Percentiles rank a stretch among this genome's conserved stretches.
Evolutionary conservation across 805 yeast species (phyloP).

Genomic region (Pichia paraexigua): DNA sequence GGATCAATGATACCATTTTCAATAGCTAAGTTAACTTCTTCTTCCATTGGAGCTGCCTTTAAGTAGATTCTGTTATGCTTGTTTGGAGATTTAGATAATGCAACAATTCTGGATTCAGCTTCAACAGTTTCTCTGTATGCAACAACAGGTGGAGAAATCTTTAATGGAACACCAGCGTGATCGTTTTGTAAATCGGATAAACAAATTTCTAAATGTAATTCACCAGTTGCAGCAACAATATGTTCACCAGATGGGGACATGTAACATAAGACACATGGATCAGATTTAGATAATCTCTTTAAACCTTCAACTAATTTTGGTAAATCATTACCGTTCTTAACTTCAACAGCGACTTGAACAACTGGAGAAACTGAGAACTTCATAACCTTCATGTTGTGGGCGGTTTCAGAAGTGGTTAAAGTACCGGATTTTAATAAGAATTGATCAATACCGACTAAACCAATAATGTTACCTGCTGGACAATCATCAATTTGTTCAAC

Average conservation of each 20-base stretch:
- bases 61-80: slow-evolving; percentile 99
- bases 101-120: slow-evolving; percentile 88
- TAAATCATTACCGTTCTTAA: slow-evolving; percentile 98
- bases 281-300: slow-evolving; percentile 98
- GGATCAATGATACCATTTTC: slow-evolving; percentile 89
- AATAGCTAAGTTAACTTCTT: slow-evolving; percentile 87
- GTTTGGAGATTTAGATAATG: slow-evolving; percentile 99
- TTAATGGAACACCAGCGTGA: slow-evolving; percentile 99
- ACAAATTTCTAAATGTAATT: slow-evolving; percentile 98
- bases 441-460: slow-evolving; percentile 99
- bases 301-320: slow-evolving; percentile 99
- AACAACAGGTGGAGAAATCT: slow-evolving; percentile 96
- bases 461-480: slow-evolving; percentile 99
- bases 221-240: slow-evolving; percentile 99
- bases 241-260: slow-evolving; percentile 98
- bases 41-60: slow-evolving; percentile 93
- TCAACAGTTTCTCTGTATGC: slow-evolving; percentile 98
- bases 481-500: slow-evolving; percentile 98
- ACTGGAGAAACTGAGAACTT: slow-evolving; percentile 99
- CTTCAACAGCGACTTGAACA: slow-evolving; percentile 99
- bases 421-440: slow-evolving; percentile 99
- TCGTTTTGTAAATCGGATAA: slow-evolving; percentile 92
- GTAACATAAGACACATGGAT: slow-evolving; percentile 90
- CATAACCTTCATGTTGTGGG: slow-evolving; percentile 99
- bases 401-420: slow-evolving; percentile 88